Evolutionary conservation across 179 eudicot genomes (phyloP), one percentile per base, ranked within the genome.

Genomic region (Carnegiea gigantea): DNA sequence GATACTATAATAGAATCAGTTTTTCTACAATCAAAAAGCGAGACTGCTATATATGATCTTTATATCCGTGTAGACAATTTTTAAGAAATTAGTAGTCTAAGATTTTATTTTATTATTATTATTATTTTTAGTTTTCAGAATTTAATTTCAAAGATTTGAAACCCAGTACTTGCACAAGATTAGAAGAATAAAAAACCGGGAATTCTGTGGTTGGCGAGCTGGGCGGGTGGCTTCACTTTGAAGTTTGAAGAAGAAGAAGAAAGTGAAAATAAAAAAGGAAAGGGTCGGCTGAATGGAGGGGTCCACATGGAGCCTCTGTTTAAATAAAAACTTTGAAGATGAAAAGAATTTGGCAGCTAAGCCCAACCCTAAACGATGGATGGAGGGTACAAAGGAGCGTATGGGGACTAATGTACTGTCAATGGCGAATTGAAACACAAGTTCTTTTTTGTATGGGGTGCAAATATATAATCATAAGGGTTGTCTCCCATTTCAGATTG

Each of bases 271-370:
- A 14, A 70, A 70, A 30, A 70, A 70, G 46, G 21, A 70, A 74
- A 75, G 21, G 62, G 83, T 44, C 46, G 73, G 73, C 73, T 73
- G 38, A 14, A 17, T 70, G 73, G 43, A 26, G 49, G 83, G 83
- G 36, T 72, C 78, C 60, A 43, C 3, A 14, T 60, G 73, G 82
- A 80, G 82, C 82, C 78, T 73, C 1, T 80, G 78, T 59, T 73
- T 70, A 28, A 28, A 24, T 67, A 24, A 10, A 26, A 30, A 67
- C 17, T 67, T 67, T 28, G 38, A 67, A 24, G 71, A 30, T 10
- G 44, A 51, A 18, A 14, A 33, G 73, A 70, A 4, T 3, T 70
- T 70, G 73, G 36, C 73, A 33, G 23, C n/a, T n/a, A n/a, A n/a
- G n/a, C n/a, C n/a, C n/a, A n/a, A n/a, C n/a, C n/a, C n/a, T n/a